A percentile compares a stretch with the other conserved stretches of the same genome.
phyloP scores from a whole-genome alignment of 2,329 filamentous ascomycete genomes.

The Penicillium sp. region DNA sequence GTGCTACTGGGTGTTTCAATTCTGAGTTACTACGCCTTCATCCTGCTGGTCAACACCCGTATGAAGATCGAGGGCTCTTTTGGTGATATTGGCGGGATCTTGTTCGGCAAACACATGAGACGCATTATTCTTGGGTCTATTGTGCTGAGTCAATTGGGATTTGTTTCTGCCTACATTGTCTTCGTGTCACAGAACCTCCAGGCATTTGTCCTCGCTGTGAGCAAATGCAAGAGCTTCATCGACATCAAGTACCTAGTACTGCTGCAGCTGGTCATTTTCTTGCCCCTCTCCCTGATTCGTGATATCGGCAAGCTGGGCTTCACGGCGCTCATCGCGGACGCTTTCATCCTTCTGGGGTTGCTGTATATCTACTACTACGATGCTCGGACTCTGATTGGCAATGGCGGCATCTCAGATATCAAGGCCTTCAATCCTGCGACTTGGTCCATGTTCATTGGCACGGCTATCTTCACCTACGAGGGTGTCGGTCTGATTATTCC shows the following conservation, averaged over 20 bases:
- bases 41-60: conserved; percentile 84
- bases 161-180: conserved; percentile 92
- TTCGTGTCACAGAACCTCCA: conserved; percentile 96
- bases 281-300: conserved; percentile 88
- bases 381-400: conserved; percentile 75
- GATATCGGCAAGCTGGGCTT: conserved; percentile 98
- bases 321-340: conserved; percentile 88
- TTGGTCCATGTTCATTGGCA: conserved; percentile 98
- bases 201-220: conserved; percentile 89
- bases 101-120: conserved; percentile 91
- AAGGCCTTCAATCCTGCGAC: conserved; percentile 84
- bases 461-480: conserved; percentile 98
- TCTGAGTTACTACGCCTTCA: conserved; percentile 96
- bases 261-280: conserved; percentile 92
- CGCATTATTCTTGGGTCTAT: conserved; percentile 86
- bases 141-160: conserved; percentile 92
- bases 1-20: conserved; percentile 83
- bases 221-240: conserved; percentile 81
- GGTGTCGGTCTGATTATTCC: conserved; percentile 97
- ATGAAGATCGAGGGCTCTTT: conserved; percentile 90
- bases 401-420: conserved; percentile 79
- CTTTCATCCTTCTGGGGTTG: conserved; percentile 89
- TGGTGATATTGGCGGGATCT: conserved; percentile 89
- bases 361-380: conserved; percentile 97
- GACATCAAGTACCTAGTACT: conserved; percentile 88